Conservation (phyloP, 2,329 filamentous ascomycete species). For the Capronia americana region DNA sequence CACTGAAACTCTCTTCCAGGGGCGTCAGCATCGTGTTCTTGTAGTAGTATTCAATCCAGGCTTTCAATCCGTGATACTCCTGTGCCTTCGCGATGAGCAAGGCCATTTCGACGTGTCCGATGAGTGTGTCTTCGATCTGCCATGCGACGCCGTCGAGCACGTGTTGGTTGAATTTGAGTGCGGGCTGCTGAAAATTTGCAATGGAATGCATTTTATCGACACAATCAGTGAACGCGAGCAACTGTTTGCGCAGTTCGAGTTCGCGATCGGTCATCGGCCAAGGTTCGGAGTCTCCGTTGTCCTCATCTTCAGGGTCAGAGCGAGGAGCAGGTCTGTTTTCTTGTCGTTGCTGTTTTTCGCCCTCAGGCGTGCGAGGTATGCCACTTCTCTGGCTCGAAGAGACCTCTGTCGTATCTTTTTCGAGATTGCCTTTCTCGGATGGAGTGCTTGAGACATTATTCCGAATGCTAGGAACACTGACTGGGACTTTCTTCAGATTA, state of each 20-base stretch:
- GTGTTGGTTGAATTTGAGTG: constrained; percentile 5
- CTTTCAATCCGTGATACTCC: constrained; percentile 27
- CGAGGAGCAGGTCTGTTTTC: constrained; percentile 1
- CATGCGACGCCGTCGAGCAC: constrained; percentile 25
- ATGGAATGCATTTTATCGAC: constrained; percentile 19
- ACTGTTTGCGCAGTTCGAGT: constrained; percentile 21
- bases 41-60: constrained; percentile 30
- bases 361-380: not conserved
- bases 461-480: constrained; percentile 28
- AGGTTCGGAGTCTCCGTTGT: not conserved
- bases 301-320: not conserved
- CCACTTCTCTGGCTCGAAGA: not conserved
- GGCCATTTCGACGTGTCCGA: constrained; percentile 32
- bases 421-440: constrained; percentile 19
- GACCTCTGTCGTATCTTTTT: constrained; percentile 9
- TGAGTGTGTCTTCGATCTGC: constrained; percentile 29
- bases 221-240: constrained; percentile 25
- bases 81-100: constrained; percentile 29
- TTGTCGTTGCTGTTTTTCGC: not conserved
- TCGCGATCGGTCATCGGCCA: constrained; percentile 18
- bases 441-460: constrained; percentile 18
- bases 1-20: constrained; percentile 5
- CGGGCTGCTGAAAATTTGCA: not conserved
- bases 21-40: constrained; percentile 11
- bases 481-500: constrained; percentile 26